Evolutionary conservation across 805 yeast genomes (phyloP).

Genomic region (Debaryomyces maramus): DNA sequence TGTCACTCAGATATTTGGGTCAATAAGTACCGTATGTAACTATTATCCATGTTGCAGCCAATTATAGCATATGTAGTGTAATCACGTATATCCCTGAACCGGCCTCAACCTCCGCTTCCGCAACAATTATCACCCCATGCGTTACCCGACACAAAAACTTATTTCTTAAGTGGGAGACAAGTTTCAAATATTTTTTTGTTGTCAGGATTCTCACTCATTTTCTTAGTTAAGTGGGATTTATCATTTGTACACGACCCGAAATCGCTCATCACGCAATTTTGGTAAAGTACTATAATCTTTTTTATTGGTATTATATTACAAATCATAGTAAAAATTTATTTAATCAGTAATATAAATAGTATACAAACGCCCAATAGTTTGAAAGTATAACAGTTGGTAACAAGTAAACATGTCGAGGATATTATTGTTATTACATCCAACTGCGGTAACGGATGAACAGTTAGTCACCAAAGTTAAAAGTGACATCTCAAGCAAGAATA

Average conservation of each 20-base stretch:
- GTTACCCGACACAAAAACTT: not conserved
- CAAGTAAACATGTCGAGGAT: constrained; percentile 16
- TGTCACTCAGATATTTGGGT: not conserved
- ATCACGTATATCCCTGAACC: not conserved
- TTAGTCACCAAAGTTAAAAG: constrained; percentile 43
- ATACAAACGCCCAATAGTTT: not conserved
- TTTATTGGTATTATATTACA: not conserved
- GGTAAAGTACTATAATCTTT: not conserved
- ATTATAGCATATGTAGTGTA: not conserved
- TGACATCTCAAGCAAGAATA: constrained; percentile 22
- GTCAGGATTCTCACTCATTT: no score
- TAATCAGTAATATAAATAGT: not conserved
- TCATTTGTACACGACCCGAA: not conserved
- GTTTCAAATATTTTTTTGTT: no score
- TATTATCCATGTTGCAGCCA: not conserved
- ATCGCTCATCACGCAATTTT: not conserved
- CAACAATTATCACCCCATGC: not conserved
- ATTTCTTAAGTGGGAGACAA: not conserved
- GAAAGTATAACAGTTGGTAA: not conserved
- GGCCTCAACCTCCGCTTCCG: not conserved
- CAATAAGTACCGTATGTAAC: no score
- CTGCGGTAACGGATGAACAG: constrained; percentile 57
- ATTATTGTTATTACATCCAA: constrained; percentile 63
- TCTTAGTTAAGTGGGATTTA: not conserved
- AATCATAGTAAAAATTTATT: not conserved